Evolutionary conservation across 108 stramenopile species (phyloP), one percentile per base, ranked within the genome.

Genomic region (Cyclostephanos tholiformis): DNA sequence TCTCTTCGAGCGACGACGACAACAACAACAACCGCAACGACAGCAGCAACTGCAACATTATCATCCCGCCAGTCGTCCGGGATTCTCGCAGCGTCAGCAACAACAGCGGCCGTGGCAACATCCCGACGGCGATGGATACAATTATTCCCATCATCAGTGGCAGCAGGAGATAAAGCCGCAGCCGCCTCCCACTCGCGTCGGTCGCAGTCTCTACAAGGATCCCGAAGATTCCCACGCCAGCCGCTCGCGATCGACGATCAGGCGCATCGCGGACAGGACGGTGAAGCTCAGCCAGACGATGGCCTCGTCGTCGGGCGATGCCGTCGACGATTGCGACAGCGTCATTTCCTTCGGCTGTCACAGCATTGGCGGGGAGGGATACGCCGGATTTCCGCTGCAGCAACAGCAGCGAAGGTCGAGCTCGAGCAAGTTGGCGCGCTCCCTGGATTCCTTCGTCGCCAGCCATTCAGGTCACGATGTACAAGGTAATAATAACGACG

Each of bases 181-280:
- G 41, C 9, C 41, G 41, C 41, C 27, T 3, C 39, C 61, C 60
- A 49, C 61, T 32, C 46, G 61, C 19, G 50, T 61, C 35, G 71
- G 71, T 22, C 60, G 61, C 5, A 63, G 38, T 22, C 41, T 72
- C 16, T 72, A 50, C 49, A 59, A 63, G 11, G 64, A 73, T 23
- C 30, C 56, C 39, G 20, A 16, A 38, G 50, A 50, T 46, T 35
- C 53, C 53, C 53, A 52, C 36, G 25, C 71, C 12, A 50, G 52
- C 29, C 71, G 62, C 49, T 72, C 71, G 7, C 71, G 62, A 63
- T 72, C 71, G 32, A 72, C 71, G 8, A 62, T 72, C 49, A 61
- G 71, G 38, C 61, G 62, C 9, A 72, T 62, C 13, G 71, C 36
- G 27, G 71, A 72, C 62, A n/a, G 36, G n/a, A 61, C 62, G 51